phyloP scores from a whole-genome alignment of 768 basidiomycete species.

The Xerocomus spinulosus region DNA sequence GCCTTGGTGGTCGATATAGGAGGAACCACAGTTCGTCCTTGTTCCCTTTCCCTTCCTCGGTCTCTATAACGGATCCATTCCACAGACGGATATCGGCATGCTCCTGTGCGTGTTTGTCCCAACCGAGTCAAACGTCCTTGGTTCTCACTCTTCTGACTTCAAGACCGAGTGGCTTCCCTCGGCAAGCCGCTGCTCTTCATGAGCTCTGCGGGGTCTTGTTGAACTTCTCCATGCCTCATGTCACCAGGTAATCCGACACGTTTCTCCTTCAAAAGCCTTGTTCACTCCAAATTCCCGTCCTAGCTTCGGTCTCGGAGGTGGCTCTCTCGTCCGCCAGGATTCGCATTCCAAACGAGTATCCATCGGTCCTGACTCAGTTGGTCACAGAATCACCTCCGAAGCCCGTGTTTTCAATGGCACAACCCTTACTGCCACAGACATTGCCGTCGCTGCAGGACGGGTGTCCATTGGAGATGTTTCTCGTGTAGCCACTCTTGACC shows the following conservation, averaged over 20 bases:
- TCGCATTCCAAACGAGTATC: slow-evolving; percentile 36
- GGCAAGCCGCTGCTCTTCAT: slow-evolving; percentile 58
- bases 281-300: slow-evolving; percentile 5
- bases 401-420: slow-evolving; percentile 53
- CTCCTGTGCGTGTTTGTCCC: slow-evolving; percentile 34
- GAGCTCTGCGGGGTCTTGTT: slow-evolving; percentile 58
- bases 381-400: slow-evolving; percentile 47
- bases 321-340: slow-evolving; percentile 44
- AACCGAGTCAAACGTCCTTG: background rate
- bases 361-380: slow-evolving; percentile 64
- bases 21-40: slow-evolving; percentile 47
- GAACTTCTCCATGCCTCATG: slow-evolving; percentile 59
- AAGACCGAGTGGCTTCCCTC: slow-evolving; percentile 52
- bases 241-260: slow-evolving; percentile 31
- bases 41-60: slow-evolving; percentile 5
- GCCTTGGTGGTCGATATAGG: slow-evolving; percentile 60
- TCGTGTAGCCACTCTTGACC: slow-evolving; percentile 20
- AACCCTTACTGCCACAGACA: slow-evolving; percentile 57
- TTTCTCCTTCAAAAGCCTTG: background rate
- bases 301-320: slow-evolving; percentile 62
- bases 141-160: slow-evolving; percentile 11
- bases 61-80: slow-evolving; percentile 10
- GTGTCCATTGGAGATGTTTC: slow-evolving; percentile 29
- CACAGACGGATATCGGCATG: slow-evolving; percentile 55
- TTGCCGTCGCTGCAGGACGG: slow-evolving; percentile 41